These are phyloP conservation scores for Dryas integrifolia DNA, from an alignment of 331 rosid genomes.

Conservation along the genomic window DNA sequence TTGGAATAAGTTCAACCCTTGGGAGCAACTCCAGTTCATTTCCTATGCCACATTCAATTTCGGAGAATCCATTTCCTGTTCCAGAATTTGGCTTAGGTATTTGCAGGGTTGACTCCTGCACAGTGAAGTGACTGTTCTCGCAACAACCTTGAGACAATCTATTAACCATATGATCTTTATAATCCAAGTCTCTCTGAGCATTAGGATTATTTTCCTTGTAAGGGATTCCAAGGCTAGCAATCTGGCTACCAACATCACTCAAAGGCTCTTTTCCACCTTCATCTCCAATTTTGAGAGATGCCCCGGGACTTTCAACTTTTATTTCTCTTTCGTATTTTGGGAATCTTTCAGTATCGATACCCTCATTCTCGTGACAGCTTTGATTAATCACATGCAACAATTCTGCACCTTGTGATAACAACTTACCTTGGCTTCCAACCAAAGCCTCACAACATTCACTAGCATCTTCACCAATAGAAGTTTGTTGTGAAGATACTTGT, in stretches of 20 bases:
- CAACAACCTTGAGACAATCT: not conserved
- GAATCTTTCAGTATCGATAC: constrained; percentile 12
- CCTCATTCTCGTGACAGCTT: constrained; percentile 17
- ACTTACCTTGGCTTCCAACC: constrained; percentile 23
- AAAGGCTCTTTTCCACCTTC: constrained; percentile 25
- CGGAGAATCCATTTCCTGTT: not conserved
- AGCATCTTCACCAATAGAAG: constrained; percentile 20
- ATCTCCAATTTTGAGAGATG: constrained; percentile 18
- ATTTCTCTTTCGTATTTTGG: constrained; percentile 15
- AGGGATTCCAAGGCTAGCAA: constrained; percentile 21
- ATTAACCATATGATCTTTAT: not conserved
- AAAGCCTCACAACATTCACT: constrained; percentile 26
- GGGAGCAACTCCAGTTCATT: constrained; percentile 14
- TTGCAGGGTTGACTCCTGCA: constrained; percentile 18
- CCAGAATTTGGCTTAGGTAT: constrained; percentile 9
- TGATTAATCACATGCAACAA: constrained; percentile 1
- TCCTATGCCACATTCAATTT: constrained; percentile 1
- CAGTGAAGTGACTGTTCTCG: not conserved
- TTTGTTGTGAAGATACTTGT: constrained; percentile 20
- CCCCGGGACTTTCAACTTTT: constrained; percentile 14
- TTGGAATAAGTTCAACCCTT: not conserved
- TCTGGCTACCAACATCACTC: constrained; percentile 23
- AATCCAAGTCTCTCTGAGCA: constrained; percentile 14
- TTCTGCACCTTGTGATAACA: constrained; percentile 23
- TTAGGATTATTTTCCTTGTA: constrained; percentile 22